Conservation (phyloP, 495 filamentous ascomycete genomes). For the Hypoxylon subgilvum region DNA sequence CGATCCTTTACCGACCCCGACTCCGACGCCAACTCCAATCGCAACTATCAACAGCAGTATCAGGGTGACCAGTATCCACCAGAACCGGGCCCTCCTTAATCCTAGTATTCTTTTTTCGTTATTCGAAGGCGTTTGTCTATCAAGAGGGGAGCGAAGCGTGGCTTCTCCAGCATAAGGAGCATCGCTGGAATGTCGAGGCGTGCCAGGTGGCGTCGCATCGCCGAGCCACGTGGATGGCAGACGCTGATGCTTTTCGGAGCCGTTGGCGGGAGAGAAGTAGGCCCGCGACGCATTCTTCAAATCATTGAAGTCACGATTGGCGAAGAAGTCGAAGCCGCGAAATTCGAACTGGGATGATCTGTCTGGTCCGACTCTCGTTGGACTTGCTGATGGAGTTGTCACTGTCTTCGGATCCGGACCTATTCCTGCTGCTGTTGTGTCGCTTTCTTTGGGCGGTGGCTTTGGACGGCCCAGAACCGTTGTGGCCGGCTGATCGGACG, state of each 20-base stretch:
- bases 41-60: conserved; percentile 42
- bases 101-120: conserved; percentile 32
- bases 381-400: conserved; percentile 4
- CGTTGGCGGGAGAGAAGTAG: conserved; percentile 27
- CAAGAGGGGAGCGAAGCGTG: not conserved
- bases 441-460: not conserved
- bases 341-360: conserved; percentile 34
- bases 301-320: conserved; percentile 39
- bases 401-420: not conserved
- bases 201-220: conserved; percentile 36
- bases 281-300: conserved; percentile 38
- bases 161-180: not conserved
- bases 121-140: not conserved
- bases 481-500: conserved; percentile 16
- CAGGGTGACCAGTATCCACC: conserved; percentile 41
- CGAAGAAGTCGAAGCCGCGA: conserved; percentile 42
- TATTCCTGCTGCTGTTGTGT: not conserved
- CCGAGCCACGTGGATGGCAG: conserved; percentile 40
- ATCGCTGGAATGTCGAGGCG: conserved; percentile 26
- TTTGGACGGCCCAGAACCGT: conserved; percentile 21
- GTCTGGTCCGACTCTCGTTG: not conserved
- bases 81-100: conserved; percentile 34
- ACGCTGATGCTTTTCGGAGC: conserved; percentile 25
- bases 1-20: conserved; percentile 35
- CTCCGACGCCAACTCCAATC: conserved; percentile 49